phyloP scores from a whole-genome alignment of 1,139 yeast genomes.

The Taphrina deformans region DNA sequence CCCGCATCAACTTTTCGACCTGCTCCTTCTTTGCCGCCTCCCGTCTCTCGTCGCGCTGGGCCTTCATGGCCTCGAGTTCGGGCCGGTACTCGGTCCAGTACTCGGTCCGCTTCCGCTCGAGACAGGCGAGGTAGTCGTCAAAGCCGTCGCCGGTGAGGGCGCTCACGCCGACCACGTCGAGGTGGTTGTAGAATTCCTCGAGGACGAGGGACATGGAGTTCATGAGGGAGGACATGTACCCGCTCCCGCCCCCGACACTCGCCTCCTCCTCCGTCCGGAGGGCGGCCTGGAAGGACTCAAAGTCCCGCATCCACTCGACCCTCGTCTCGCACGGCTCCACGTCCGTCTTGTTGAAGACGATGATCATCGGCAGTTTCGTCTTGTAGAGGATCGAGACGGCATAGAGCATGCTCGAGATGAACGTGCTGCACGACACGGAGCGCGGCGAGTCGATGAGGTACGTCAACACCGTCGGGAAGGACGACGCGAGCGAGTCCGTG shows the following conservation, averaged over 20 bases:
- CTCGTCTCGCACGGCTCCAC: slow-evolving; percentile 58
- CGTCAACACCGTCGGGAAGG: slow-evolving; percentile 93
- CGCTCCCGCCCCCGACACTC: slow-evolving; percentile 58
- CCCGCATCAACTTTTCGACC: slow-evolving; percentile 73
- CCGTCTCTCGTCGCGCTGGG: slow-evolving; percentile 75
- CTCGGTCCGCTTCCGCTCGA: slow-evolving; percentile 84
- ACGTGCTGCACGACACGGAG: slow-evolving; percentile 89
- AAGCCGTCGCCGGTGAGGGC: slow-evolving; percentile 92
- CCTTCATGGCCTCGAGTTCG: slow-evolving; percentile 79
- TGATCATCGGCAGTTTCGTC: slow-evolving; percentile 93
- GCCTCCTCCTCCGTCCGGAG: slow-evolving; percentile 60
- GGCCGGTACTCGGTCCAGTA: slow-evolving; percentile 78
- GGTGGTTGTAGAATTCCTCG: slow-evolving; percentile 91
- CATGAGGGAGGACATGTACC: slow-evolving; percentile 90
- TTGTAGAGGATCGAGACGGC: slow-evolving; percentile 96
- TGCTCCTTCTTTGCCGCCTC: slow-evolving; percentile 70
- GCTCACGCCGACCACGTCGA: slow-evolving; percentile 89
- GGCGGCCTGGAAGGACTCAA: slow-evolving; percentile 84
- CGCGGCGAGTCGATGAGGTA: slow-evolving; percentile 96
- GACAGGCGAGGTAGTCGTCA: slow-evolving; percentile 80
- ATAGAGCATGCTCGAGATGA: slow-evolving; percentile 96
- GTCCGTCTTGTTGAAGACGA: slow-evolving; percentile 95
- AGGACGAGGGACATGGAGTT: slow-evolving; percentile 94
- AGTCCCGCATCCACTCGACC: slow-evolving; percentile 98
- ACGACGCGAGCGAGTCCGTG: slow-evolving; percentile 93